These are phyloP conservation scores for Nicotiana attenuata DNA, from an alignment of 257 asterid genomes.

Conservation along the genomic window DNA sequence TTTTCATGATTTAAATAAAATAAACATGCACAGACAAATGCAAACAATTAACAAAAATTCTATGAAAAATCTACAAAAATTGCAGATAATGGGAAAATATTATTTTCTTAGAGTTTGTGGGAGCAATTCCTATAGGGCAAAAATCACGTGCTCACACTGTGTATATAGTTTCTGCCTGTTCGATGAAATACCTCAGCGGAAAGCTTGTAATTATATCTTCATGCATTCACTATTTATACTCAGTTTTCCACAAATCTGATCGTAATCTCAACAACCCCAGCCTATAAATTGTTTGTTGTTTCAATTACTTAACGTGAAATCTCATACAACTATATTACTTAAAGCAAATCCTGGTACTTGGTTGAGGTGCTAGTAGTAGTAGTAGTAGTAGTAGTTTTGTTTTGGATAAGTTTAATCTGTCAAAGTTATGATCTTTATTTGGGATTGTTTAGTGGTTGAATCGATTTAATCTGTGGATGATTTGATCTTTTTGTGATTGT, in stretches of 20 bases:
- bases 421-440: background rate
- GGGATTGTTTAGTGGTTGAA: background rate
- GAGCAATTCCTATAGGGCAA: too few relatives aligned
- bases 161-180: too few relatives aligned
- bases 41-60: too few relatives aligned
- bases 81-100: too few relatives aligned
- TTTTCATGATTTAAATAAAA: too few relatives aligned
- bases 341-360: background rate
- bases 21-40: too few relatives aligned
- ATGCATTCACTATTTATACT: too few relatives aligned
- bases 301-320: background rate
- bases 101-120: too few relatives aligned
- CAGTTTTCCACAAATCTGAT: background rate
- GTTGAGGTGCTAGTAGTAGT: constrained; percentile 12
- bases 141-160: too few relatives aligned
- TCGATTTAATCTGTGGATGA: background rate
- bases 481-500: background rate
- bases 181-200: too few relatives aligned
- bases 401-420: background rate
- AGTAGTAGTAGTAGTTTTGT: background rate
- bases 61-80: too few relatives aligned
- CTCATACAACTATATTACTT: background rate
- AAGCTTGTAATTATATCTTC: too few relatives aligned
- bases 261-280: constrained; percentile 1
- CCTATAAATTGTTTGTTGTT: constrained; percentile 5